These are phyloP conservation scores for Corymbia citriodora DNA, from an alignment of 441 rosid genomes.

Conservation along the genomic window DNA sequence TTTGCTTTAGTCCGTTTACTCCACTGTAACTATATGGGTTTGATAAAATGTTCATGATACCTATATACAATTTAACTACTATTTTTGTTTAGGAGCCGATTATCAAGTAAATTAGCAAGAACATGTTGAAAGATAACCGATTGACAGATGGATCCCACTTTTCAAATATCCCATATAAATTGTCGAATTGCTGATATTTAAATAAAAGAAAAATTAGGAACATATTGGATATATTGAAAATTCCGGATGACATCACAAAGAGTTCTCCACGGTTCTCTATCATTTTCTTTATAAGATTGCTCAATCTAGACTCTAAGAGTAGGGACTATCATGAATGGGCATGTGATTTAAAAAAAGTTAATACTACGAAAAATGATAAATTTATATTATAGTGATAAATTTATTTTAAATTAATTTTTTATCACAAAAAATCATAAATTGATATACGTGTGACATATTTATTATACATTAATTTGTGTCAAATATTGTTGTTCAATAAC, in stretches of 20 bases:
- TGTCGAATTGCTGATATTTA: not conserved
- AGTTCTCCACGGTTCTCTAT: not conserved
- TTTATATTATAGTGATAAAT: no score
- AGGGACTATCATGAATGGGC: not conserved
- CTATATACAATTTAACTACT: no score
- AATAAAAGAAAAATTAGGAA: not conserved
- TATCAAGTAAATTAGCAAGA: not conserved
- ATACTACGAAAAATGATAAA: no score
- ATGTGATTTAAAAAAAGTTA: not conserved
- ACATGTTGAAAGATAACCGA: not conserved
- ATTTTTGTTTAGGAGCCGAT: not conserved
- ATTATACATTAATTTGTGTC: not conserved
- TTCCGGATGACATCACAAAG: not conserved
- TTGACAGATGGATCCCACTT: not conserved
- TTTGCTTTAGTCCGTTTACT: not conserved
- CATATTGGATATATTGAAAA: not conserved
- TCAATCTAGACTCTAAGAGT: not conserved
- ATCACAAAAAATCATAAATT: not conserved
- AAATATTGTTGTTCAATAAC: no score
- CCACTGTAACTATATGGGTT: not conserved
- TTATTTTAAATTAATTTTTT: no score
- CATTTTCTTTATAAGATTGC: not conserved
- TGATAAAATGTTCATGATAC: no score
- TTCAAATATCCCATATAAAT: not conserved
- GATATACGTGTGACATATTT: rapidly evolving